A percentile compares a stretch with the other conserved stretches of the same genome.
Evolutionary conservation across 208 protist species (phyloP).

Genomic region (Crithidia brevicula): DNA sequence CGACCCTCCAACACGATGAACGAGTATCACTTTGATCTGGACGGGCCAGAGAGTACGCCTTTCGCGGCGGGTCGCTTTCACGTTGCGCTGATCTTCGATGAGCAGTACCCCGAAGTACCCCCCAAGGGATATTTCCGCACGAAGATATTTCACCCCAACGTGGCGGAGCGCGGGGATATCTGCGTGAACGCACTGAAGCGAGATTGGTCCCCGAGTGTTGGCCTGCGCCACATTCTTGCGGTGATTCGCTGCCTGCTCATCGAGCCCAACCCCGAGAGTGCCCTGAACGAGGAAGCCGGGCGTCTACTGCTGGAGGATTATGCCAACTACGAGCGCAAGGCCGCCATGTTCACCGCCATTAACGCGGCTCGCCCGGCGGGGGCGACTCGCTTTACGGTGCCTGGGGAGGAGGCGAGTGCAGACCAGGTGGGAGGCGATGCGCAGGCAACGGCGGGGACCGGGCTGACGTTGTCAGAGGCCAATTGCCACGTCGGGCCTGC

Average conservation of each 20-base stretch:
- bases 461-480: conserved; percentile 21
- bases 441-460: neutral
- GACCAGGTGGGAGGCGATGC: neutral
- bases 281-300: conserved; percentile 98
- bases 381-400: conserved; percentile 35
- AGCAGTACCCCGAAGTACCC: conserved; percentile 95
- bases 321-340: conserved; percentile 79
- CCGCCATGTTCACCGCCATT: conserved; percentile 80
- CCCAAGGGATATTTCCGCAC: conserved; percentile 98
- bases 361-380: conserved; percentile 60
- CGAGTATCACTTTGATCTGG: conserved; percentile 92
- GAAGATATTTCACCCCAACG: conserved; percentile 99
- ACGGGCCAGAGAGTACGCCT: conserved; percentile 96
- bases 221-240: conserved; percentile 95
- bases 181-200: conserved; percentile 99
- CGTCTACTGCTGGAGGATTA: conserved; percentile 97
- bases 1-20: conserved; percentile 89
- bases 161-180: conserved; percentile 97
- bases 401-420: conserved; percentile 1
- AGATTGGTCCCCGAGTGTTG: conserved; percentile 96
- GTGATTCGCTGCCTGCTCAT: conserved; percentile 98
- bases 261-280: conserved; percentile 98
- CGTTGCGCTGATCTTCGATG: conserved; percentile 91
- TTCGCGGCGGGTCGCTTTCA: conserved; percentile 95
- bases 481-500: conserved; percentile 17